Conservation (phyloP, 1,284 basidiomycete species). For the Heterobasidion annosum region DNA sequence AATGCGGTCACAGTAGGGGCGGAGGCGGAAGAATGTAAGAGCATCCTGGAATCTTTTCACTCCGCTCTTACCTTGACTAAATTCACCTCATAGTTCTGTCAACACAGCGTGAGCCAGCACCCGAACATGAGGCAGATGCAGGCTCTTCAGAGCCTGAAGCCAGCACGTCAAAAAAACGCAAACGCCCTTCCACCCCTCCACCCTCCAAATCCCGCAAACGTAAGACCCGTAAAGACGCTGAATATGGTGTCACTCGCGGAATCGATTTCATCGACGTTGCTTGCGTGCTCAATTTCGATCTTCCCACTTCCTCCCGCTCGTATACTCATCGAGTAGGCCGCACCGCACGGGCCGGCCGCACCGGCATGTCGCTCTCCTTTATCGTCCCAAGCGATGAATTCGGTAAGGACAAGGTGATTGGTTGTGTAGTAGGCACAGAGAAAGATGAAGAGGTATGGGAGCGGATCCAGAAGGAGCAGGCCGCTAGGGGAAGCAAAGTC, state of each 20-base stretch:
- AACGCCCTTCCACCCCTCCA: constrained; percentile 12
- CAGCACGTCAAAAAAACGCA: constrained; percentile 12
- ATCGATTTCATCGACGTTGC: constrained; percentile 97
- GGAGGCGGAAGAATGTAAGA: constrained; percentile 35
- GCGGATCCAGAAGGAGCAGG: constrained; percentile 71
- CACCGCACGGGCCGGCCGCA: constrained; percentile 91
- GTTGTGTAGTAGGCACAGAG: constrained; percentile 56
- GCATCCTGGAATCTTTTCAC: background rate
- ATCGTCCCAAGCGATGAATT: constrained; percentile 72
- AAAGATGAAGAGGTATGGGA: constrained; percentile 75
- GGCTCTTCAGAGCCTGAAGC: constrained; percentile 10
- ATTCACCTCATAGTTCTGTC: constrained; percentile 32
- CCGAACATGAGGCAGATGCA: constrained; percentile 10
- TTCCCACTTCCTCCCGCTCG: constrained; percentile 80
- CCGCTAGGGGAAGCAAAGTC: constrained; percentile 65
- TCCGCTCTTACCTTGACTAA: background rate
- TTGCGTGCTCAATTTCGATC: constrained; percentile 98
- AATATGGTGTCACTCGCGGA: constrained; percentile 94
- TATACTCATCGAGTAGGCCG: constrained; percentile 97
- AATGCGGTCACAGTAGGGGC: constrained; percentile 24
- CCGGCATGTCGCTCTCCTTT: constrained; percentile 89
- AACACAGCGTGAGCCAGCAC: constrained; percentile 38
- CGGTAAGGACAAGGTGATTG: constrained; percentile 73
- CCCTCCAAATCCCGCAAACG: constrained; percentile 9
- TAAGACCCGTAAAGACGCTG: constrained; percentile 40